Evolutionary conservation across 192 early-diverging fungal genomes (phyloP).

Genomic region (Coemansia sp.): DNA sequence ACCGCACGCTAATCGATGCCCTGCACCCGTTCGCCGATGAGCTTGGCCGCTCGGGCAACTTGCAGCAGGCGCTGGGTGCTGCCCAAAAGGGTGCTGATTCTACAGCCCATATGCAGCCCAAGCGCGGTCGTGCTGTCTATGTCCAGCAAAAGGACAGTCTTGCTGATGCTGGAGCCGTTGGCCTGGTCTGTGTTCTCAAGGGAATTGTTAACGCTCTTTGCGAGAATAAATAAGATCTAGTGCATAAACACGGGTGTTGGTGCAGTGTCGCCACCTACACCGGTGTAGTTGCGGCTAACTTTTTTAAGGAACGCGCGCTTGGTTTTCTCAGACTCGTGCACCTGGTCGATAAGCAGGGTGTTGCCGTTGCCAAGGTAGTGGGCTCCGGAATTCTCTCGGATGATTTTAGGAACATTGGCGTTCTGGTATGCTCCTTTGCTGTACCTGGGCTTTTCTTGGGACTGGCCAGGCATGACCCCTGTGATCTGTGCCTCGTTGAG

Average conservation of each 20-base stretch:
- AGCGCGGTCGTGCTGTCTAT: slow-evolving; percentile 66
- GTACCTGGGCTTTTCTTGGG: slow-evolving; percentile 30
- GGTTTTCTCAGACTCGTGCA: slow-evolving; percentile 43
- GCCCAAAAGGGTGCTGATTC: slow-evolving; percentile 56
- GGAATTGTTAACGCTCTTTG: slow-evolving; percentile 50
- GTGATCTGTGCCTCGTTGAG: slow-evolving; percentile 30
- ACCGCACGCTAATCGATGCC: slow-evolving; percentile 72
- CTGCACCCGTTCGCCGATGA: slow-evolving; percentile 63
- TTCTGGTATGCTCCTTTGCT: slow-evolving; percentile 47
- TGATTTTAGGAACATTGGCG: slow-evolving; percentile 9
- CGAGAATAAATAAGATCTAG: slow-evolving; percentile 5
- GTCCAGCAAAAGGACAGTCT: slow-evolving; percentile 53
- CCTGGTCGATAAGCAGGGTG: slow-evolving; percentile 45
- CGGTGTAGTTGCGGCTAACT: slow-evolving; percentile 38
- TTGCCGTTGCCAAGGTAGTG: slow-evolving; percentile 45
- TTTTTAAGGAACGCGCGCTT: slow-evolving; percentile 35
- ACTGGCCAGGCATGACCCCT: slow-evolving; percentile 28
- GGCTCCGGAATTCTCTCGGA: slow-evolving; percentile 19
- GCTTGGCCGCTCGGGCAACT: slow-evolving; percentile 42
- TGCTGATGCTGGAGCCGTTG: slow-evolving; percentile 63
- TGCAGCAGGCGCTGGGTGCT: slow-evolving; percentile 52
- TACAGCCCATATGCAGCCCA: slow-evolving; percentile 59
- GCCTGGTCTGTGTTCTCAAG: slow-evolving; percentile 56
- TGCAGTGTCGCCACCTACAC: slow-evolving; percentile 35
- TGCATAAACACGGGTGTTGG: slow-evolving; percentile 34